Evolutionary conservation across 2,329 filamentous ascomycete genomes (phyloP).

Genomic region (Fusarium nurragi): DNA sequence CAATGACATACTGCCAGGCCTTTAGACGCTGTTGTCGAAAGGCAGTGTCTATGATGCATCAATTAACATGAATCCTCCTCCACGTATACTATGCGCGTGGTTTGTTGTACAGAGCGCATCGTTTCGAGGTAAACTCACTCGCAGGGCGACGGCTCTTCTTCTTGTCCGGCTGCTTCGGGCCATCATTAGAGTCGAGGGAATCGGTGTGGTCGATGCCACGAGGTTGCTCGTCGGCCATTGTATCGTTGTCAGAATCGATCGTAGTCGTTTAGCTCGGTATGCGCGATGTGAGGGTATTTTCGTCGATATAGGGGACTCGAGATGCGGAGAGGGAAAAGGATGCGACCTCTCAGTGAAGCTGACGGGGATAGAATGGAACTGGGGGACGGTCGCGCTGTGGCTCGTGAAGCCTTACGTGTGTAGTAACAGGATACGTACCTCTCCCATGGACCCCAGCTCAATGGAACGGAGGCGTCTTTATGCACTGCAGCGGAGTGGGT

Average conservation of each 20-base stretch:
- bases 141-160: slow-evolving; percentile 91
- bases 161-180: slow-evolving; percentile 71
- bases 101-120: slow-evolving; percentile 3
- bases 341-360: slow-evolving; percentile 31
- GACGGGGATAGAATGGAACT: slow-evolving; percentile 26
- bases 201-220: slow-evolving; percentile 58
- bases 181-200: slow-evolving; percentile 66
- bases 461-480: neutral
- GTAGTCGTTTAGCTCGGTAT: neutral
- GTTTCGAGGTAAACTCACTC: slow-evolving; percentile 64
- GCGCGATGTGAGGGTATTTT: slow-evolving; percentile 27
- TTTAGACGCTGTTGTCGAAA: slow-evolving; percentile 97
- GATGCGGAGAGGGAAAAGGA: slow-evolving; percentile 17
- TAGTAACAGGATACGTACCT: slow-evolving; percentile 18
- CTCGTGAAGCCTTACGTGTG: slow-evolving; percentile 33
- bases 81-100: neutral
- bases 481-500: neutral
- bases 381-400: slow-evolving; percentile 24
- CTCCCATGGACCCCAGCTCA: neutral
- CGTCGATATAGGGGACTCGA: slow-evolving; percentile 10
- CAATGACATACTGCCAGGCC: slow-evolving; percentile 89
- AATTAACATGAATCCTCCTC: slow-evolving; percentile 30
- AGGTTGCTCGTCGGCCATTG: slow-evolving; percentile 59
- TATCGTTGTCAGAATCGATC: slow-evolving; percentile 38
- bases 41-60: slow-evolving; percentile 76